Evolutionary conservation across 164 flowering plant genomes (phyloP).

Genomic region (Dillenia turbinata): DNA sequence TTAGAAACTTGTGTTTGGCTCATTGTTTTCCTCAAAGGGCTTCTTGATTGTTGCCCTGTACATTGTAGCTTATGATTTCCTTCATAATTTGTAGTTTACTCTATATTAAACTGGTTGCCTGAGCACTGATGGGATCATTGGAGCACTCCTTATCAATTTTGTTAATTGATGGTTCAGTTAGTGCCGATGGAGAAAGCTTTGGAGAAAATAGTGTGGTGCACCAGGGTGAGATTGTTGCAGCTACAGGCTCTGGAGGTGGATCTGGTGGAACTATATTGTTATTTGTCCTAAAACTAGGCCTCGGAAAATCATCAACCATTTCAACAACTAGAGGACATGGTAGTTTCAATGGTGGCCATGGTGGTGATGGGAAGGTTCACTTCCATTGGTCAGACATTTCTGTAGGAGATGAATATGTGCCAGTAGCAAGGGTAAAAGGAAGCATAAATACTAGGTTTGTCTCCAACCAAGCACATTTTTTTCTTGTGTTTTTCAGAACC

Average conservation of each 20-base stretch:
- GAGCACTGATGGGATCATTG: slow-evolving; percentile 90
- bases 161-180: slow-evolving; percentile 62
- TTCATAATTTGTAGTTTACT: not conserved
- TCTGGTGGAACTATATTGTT: slow-evolving; percentile 94
- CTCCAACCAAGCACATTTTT: not conserved
- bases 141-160: slow-evolving; percentile 73
- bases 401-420: slow-evolving; percentile 70
- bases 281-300: slow-evolving; percentile 51
- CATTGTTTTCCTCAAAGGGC: no score
- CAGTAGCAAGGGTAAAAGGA: slow-evolving; percentile 64
- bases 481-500: not conserved
- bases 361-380: slow-evolving; percentile 94
- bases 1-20: no score
- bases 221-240: slow-evolving; percentile 14
- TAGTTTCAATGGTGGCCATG: slow-evolving; percentile 69
- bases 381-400: slow-evolving; percentile 89
- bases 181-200: slow-evolving; percentile 83
- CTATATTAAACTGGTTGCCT: not conserved
- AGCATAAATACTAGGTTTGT: slow-evolving; percentile 52
- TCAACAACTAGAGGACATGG: slow-evolving; percentile 86
- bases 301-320: slow-evolving; percentile 48
- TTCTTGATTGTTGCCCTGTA: no score
- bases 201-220: slow-evolving; percentile 25
- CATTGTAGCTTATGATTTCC: not conserved
- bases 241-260: slow-evolving; percentile 80